Evolutionary conservation across 805 yeast species (phyloP).

Genomic region (Suhomyces faveliae): DNA sequence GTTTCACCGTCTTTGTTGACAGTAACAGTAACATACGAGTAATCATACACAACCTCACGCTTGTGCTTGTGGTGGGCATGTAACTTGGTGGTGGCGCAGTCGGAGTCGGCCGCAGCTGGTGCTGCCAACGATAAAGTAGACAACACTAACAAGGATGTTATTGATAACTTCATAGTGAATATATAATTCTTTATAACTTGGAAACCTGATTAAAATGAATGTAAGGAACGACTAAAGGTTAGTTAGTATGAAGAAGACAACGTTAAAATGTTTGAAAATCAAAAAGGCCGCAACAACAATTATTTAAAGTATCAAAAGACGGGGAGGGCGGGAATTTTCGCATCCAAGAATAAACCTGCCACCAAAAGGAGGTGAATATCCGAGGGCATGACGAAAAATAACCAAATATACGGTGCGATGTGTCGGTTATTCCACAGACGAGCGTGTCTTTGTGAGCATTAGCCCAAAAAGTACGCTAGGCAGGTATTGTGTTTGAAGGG

Average conservation of each 20-base stretch:
- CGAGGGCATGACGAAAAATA: not conserved
- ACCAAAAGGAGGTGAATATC: not conserved
- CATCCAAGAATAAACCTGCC: not conserved
- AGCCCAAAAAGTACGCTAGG: not conserved
- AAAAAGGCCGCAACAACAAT: constrained; percentile 1
- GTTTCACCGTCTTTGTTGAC: constrained; percentile 44
- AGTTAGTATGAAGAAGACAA: constrained; percentile 7
- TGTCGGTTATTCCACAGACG: not conserved
- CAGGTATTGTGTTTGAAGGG: not conserved
- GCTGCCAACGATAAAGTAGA: constrained; percentile 20
- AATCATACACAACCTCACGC: constrained; percentile 56
- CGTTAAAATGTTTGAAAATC: not conserved
- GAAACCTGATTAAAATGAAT: not conserved
- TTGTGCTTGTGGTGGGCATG: constrained; percentile 64
- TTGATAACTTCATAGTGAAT: constrained; percentile 18
- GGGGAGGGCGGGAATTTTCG: not conserved
- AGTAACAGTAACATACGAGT: constrained; percentile 45
- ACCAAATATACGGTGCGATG: not conserved
- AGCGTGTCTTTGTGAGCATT: constrained; percentile 1
- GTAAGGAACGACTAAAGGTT: constrained; percentile 18
- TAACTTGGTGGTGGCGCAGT: constrained; percentile 42
- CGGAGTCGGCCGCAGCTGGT: constrained; percentile 26
- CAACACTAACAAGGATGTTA: constrained; percentile 18
- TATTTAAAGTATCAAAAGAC: not conserved
- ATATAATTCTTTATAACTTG: not conserved